These are phyloP conservation scores for Mycena rosella DNA, from an alignment of 768 basidiomycete genomes.

Conservation along the genomic window DNA sequence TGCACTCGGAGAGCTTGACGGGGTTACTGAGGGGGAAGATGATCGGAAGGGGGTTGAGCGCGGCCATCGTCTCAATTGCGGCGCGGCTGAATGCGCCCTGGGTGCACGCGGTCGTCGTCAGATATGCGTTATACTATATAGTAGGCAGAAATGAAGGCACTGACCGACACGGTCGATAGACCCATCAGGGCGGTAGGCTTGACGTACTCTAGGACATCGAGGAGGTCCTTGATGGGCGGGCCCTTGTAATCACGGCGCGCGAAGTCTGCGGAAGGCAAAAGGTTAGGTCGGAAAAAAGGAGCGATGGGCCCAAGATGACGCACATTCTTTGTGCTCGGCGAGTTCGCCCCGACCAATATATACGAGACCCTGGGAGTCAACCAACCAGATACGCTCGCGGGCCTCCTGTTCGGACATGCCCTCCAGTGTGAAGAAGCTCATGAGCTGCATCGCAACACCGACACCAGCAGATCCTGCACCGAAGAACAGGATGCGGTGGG, in stretches of 20 bases:
- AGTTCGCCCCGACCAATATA: conserved; percentile 79
- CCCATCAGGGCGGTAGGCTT: conserved; percentile 92
- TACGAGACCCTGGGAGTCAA: conserved; percentile 90
- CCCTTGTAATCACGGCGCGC: conserved; percentile 85
- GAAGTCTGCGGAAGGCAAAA: conserved; percentile 67
- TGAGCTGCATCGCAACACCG: conserved; percentile 90
- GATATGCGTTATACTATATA: conserved; percentile 5
- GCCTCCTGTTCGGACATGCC: conserved; percentile 86
- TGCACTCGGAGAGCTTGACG: conserved; percentile 83
- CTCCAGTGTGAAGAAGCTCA: conserved; percentile 89
- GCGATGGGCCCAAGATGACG: background rate
- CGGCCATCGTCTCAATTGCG: conserved; percentile 82
- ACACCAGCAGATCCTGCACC: conserved; percentile 95
- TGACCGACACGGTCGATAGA: conserved; percentile 84
- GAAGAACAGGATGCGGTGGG: conserved; percentile 91
- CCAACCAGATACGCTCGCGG: conserved; percentile 80
- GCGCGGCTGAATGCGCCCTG: conserved; percentile 81
- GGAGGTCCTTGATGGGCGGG: conserved; percentile 77
- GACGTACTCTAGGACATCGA: conserved; percentile 84
- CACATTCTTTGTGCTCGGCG: conserved; percentile 90
- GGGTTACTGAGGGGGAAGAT: conserved; percentile 96
- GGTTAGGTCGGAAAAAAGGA: conserved; percentile 16
- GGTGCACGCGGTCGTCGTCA: background rate
- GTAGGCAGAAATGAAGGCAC: conserved; percentile 25
- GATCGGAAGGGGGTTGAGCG: conserved; percentile 85